phyloP scores from a whole-genome alignment of 2,329 filamentous ascomycete genomes.

The Kalaharituber pfeilii region DNA sequence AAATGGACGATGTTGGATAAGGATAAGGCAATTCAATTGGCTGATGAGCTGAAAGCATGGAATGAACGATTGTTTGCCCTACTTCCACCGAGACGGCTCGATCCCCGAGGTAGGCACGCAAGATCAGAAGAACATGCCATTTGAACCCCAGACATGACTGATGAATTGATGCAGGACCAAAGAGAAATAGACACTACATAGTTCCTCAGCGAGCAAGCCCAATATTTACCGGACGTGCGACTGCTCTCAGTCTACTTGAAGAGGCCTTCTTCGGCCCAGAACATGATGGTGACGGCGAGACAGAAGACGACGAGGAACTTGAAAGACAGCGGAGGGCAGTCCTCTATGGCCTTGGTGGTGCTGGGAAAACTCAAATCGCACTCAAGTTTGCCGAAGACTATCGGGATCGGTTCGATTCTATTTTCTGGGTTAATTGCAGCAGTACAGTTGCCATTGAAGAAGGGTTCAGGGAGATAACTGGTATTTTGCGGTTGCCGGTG shows the following conservation, averaged over 20 bases:
- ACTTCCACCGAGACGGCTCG: neutral
- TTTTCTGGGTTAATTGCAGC: slow-evolving; percentile 31
- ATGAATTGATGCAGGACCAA: neutral
- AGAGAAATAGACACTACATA: neutral
- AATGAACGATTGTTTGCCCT: neutral
- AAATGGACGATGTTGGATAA: neutral
- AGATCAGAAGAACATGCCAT: too few relatives aligned
- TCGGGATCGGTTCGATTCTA: slow-evolving; percentile 23
- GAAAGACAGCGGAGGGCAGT: slow-evolving; percentile 1
- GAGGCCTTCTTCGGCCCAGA: neutral
- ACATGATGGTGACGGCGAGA: neutral
- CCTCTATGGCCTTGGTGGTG: slow-evolving; percentile 25
- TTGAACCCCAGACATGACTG: too few relatives aligned
- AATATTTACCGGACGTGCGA: neutral
- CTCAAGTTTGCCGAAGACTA: slow-evolving; percentile 24
- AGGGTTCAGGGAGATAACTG: slow-evolving; percentile 16
- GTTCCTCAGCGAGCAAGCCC: neutral
- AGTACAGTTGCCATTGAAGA: slow-evolving; percentile 15
- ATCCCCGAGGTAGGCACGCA: neutral
- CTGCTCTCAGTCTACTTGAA: neutral
- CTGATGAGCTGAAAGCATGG: neutral
- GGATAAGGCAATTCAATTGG: neutral
- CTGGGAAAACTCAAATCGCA: slow-evolving; percentile 30
- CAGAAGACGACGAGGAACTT: neutral
- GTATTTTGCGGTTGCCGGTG: slow-evolving; percentile 4